phyloP scores from a whole-genome alignment of 2,329 filamentous ascomycete genomes.

The Colletotrichum gloeosporioides region DNA sequence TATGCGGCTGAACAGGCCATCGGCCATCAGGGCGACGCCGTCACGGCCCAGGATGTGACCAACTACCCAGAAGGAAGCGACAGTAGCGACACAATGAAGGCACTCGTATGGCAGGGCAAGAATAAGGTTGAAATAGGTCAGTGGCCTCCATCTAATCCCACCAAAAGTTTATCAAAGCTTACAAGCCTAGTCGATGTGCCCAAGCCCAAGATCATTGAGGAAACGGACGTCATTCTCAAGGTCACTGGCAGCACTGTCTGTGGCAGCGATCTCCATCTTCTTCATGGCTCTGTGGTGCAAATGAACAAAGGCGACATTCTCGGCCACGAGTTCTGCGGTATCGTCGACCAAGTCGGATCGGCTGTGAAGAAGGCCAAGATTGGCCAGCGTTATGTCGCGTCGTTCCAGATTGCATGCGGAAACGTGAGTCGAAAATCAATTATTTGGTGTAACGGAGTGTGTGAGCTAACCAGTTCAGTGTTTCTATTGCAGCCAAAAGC shows the following conservation, averaged over 20 bases:
- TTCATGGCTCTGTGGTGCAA: slow-evolving; percentile 62
- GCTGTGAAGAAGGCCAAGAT: slow-evolving; percentile 57
- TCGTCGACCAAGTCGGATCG: slow-evolving; percentile 61
- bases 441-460: accelerated
- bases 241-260: slow-evolving; percentile 70
- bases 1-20: slow-evolving; percentile 69
- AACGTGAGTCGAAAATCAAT: slow-evolving; percentile 27
- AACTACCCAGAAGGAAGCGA: slow-evolving; percentile 59
- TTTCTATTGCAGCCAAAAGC: slow-evolving; percentile 79
- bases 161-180: background rate
- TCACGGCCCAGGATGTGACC: slow-evolving; percentile 71
- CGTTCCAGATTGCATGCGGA: slow-evolving; percentile 82
- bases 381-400: slow-evolving; percentile 78
- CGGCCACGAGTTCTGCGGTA: slow-evolving; percentile 66
- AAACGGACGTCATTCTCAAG: slow-evolving; percentile 79
- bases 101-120: slow-evolving; percentile 83
- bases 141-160: slow-evolving; percentile 5
- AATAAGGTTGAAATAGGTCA: slow-evolving; percentile 73
- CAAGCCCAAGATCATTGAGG: slow-evolving; percentile 75
- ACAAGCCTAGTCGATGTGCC: slow-evolving; percentile 60
- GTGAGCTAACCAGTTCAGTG: slow-evolving; percentile 50
- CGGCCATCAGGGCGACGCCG: slow-evolving; percentile 70
- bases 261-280: slow-evolving; percentile 64
- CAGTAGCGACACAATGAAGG: slow-evolving; percentile 73
- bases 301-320: slow-evolving; percentile 70